Base-by-base conservation (phyloP, 441 rosid genomes). In the Mallotus repandus region DNA sequence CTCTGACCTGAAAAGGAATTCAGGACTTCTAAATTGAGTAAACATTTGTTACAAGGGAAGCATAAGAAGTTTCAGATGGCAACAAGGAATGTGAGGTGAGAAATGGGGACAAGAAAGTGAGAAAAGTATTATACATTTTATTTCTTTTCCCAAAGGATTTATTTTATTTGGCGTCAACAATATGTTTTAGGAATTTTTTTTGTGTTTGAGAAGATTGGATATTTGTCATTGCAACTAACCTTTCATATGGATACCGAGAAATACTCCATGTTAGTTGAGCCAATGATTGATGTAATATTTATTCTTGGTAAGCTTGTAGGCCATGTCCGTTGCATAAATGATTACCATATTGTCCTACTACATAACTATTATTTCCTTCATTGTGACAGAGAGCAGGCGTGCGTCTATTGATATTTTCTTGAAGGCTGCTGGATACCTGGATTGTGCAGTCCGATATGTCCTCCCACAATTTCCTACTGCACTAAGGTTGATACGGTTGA, bases 371-470 rank as follows among this genome's bases (percentile, higher is more conserved):
- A 66, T 78, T 68, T 65, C 32, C 68, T 76, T 74, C 41, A 32
- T 75, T 54, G 68, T 68, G 70, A 56, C 80, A 96, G 99, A 94
- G 76, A 91, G 86, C 86, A 91, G 97, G 85, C 88, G 94, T 69
- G 96, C 93, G 63, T 86, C 98, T 0, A 74, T 96, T 70, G 99
- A 96, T 80, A 85, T 92, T 68, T 96, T 96, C 87, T 83, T 96
- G 86, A 94, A 92, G 87, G 99, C 97, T 64, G 96, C 98, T 49
- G 99, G 99, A 75, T 92, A 89, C 80, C 84, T 96, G 79, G 98
- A 96, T 82, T 92, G 90, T 82, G 98, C 98, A 73, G 89, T 96
- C 73, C 91, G 84, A 64, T 88, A 91, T 77, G 95, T 94, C 70
- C 87, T 94, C 52, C 99, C 98, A 66, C 98, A 94, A 68, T 83